Base-by-base conservation (phyloP, 2,329 filamentous ascomycete genomes). In the Periglandula ipomoeae region DNA sequence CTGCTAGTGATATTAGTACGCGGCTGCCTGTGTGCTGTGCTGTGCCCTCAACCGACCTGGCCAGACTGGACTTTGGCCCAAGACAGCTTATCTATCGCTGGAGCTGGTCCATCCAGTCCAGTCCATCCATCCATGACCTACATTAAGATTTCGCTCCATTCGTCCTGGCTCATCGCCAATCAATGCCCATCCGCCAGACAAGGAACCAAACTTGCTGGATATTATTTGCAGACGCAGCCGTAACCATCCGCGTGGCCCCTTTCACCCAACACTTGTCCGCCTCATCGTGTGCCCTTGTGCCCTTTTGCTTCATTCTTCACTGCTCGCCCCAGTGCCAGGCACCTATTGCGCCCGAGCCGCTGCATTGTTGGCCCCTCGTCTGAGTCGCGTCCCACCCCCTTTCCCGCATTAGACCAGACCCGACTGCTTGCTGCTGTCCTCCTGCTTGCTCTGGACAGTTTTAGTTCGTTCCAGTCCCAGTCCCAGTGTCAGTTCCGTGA, bases 381-480 rank as follows among this genome's bases (percentile, higher is more conserved):
- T 40, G 17, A 19, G 47, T 45, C 20, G 41, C 47, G 47, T 26
- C 47, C 42, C 42, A 26, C 20, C 47, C 47, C 48, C 48, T 41
- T 42, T 38, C 30, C 27, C 22, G 22, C 43, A 19, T 19, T 15
- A 20, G 13, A 5, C 6, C 11, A 13, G 17, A 20, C 45, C 35
- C 17, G 24, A 44, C 26, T 6, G n/a, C 35, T 15, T n/a, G n/a
- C n/a, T n/a, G n/a, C n/a, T n/a, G n/a, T n/a, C n/a, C 26, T 27
- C 19, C 23, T 15, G 10, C 34, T 17, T 17, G 20, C 23, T 37
- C 24, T 17, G 32, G 27, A n/a, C 41, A 43, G 10, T 19, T 44
- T 26, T 7, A 24, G 15, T 42, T 17, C 20, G 17, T 20, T n/a
- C 17, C 10, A 44, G n/a, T n/a, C n/a, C n/a, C n/a, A n/a, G n/a